phyloP scores from a whole-genome alignment of 768 basidiomycete genomes.

The Suillus paluster region DNA sequence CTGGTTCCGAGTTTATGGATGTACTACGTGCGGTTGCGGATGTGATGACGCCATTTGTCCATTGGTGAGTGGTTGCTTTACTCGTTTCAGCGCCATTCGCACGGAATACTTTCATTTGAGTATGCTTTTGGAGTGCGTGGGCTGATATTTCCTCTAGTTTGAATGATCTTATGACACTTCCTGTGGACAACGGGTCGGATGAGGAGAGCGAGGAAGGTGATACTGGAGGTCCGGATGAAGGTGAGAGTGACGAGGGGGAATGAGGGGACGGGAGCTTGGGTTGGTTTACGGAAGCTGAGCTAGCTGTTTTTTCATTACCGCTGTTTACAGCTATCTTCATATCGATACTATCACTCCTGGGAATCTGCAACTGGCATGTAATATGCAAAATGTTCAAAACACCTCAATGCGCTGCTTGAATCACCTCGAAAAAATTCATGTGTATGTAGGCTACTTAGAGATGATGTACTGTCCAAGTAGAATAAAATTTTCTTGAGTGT shows the following conservation, averaged over 20 bases:
- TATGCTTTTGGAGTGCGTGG: background rate
- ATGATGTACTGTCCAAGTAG: too few relatives aligned
- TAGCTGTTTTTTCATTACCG: background rate
- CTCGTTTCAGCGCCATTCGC: background rate
- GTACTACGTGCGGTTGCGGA: slow-evolving; percentile 56
- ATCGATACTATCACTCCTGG: too few relatives aligned
- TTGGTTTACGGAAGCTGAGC: background rate
- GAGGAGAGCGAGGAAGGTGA: slow-evolving; percentile 2
- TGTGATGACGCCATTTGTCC: slow-evolving; percentile 76
- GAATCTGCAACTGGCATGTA: too few relatives aligned
- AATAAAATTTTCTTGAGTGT: too few relatives aligned
- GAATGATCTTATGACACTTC: slow-evolving; percentile 73
- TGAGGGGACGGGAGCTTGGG: background rate
- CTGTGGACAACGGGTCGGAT: slow-evolving; percentile 35
- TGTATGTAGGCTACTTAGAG: too few relatives aligned
- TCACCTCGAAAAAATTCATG: too few relatives aligned
- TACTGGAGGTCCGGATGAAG: background rate
- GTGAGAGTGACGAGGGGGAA: background rate
- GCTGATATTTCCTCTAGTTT: slow-evolving; percentile 44
- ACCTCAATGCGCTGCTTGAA: too few relatives aligned
- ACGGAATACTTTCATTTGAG: background rate
- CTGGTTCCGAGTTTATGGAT: slow-evolving; percentile 59
- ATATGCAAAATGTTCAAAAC: too few relatives aligned
- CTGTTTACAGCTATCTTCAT: too few relatives aligned
- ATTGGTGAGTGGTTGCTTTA: slow-evolving; percentile 54